These are phyloP conservation scores for Henckelia pumila DNA, from an alignment of 257 asterid genomes.

Conservation along the genomic window DNA sequence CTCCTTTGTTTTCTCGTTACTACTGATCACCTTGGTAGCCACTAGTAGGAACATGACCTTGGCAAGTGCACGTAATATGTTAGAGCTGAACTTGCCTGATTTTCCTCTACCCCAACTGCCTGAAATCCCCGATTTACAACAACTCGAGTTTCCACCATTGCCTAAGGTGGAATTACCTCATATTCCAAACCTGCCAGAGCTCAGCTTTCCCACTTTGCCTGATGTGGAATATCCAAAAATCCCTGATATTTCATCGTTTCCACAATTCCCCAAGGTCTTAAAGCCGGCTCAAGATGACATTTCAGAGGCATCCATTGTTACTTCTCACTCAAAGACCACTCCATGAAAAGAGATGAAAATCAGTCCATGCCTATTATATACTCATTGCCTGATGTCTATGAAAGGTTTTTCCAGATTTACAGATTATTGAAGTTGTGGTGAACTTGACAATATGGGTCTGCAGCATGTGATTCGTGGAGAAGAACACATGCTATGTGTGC, in stretches of 20 bases:
- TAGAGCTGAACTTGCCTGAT: constrained; percentile 20
- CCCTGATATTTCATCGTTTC: constrained; percentile 12
- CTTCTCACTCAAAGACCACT: constrained; percentile 19
- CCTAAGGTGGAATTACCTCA: constrained; percentile 1
- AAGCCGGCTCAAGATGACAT: constrained; percentile 8
- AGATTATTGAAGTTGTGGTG: neutral
- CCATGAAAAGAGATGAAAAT: constrained; percentile 20
- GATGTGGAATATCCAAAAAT: constrained; percentile 12
- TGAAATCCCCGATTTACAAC: neutral
- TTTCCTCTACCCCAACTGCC: constrained; percentile 20
- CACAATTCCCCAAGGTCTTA: constrained; percentile 17
- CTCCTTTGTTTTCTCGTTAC: constrained; percentile 10
- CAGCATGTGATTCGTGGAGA: constrained; percentile 2
- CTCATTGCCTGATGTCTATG: neutral
- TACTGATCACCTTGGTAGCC: constrained; percentile 26
- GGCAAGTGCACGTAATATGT: constrained; percentile 22
- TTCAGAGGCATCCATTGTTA: constrained; percentile 6
- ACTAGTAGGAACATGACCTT: constrained; percentile 21
- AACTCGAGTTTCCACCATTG: neutral
- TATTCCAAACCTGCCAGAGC: too few relatives aligned
- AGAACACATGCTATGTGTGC: constrained; percentile 2
- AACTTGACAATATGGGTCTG: neutral
- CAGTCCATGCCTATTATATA: neutral
- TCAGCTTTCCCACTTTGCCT: too few relatives aligned
- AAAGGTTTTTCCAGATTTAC: neutral